Percentiles rank a stretch among this genome's conserved stretches.
Evolutionary conservation across 1,139 yeast genomes (phyloP).

Genomic region (Saccharomyces hybrid): DNA sequence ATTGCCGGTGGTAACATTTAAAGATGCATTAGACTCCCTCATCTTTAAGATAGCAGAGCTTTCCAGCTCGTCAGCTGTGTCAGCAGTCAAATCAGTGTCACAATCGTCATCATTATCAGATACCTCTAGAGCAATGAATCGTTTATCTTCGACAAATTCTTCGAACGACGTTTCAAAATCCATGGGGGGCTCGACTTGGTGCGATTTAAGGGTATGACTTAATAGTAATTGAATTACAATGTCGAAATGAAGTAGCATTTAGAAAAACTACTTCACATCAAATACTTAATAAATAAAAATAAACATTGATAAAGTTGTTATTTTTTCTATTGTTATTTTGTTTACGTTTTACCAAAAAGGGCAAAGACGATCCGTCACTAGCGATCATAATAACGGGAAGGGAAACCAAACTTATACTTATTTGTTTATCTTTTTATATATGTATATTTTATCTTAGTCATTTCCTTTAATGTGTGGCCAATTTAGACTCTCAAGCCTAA

Average conservation of each 20-base stretch:
- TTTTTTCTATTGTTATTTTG: conserved; percentile 4
- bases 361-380: conserved; percentile 4
- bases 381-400: neutral
- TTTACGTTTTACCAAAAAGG: conserved; percentile 4
- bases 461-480: neutral
- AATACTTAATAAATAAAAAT: neutral
- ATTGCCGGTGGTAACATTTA: neutral
- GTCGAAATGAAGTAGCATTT: neutral
- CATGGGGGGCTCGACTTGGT: neutral
- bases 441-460: conserved; percentile 1
- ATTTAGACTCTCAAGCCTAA: conserved; percentile 34
- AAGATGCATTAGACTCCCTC: neutral
- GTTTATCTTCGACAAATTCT: conserved; percentile 11
- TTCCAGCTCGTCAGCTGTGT: conserved; percentile 2
- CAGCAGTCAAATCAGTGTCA: conserved; percentile 15
- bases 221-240: neutral
- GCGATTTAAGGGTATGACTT: neutral
- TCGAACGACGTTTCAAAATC: conserved; percentile 11
- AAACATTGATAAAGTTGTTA: neutral
- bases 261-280: neutral
- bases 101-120: conserved; percentile 29
- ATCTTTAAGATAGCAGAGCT: neutral
- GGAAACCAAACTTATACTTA: conserved; percentile 1
- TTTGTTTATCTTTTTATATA: conserved; percentile 6
- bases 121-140: conserved; percentile 29